Conservation (phyloP, 2,329 filamentous ascomycete species). For the Cordyceps farinosa region DNA sequence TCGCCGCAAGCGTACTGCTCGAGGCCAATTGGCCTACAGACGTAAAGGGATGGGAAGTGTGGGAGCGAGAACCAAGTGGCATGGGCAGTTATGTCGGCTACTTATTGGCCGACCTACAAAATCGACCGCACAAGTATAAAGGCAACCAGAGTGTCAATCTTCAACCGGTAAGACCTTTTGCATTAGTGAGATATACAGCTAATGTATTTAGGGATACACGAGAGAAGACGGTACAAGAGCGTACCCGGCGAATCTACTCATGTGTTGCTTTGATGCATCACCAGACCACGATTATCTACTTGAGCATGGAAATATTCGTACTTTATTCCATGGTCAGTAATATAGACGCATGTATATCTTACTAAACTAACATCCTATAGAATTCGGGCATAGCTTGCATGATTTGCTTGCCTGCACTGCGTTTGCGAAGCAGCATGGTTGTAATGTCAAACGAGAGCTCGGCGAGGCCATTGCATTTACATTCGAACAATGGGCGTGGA, state of each 20-base stretch:
- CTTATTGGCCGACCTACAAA: neutral
- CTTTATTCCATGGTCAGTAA: neutral
- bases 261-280: neutral
- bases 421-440: constrained; percentile 1
- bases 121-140: constrained; percentile 5
- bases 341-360: neutral
- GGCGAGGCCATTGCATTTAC: neutral
- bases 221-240: neutral
- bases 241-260: neutral
- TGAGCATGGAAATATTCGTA: neutral
- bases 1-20: neutral
- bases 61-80: neutral
- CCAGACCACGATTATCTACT: neutral
- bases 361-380: neutral
- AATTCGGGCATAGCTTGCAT: constrained; percentile 4
- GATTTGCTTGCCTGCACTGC: neutral
- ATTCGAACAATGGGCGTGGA: constrained; percentile 2
- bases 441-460: neutral
- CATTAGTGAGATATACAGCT: neutral
- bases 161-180: neutral
- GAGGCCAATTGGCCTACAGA: constrained; percentile 1
- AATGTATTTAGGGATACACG: neutral
- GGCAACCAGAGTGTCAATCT: constrained; percentile 1
- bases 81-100: neutral
- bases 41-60: neutral